Evolutionary conservation across 2,329 filamentous ascomycete genomes (phyloP), one percentile per base, ranked within the genome.

Genomic region (Rosellinia necatrix): DNA sequence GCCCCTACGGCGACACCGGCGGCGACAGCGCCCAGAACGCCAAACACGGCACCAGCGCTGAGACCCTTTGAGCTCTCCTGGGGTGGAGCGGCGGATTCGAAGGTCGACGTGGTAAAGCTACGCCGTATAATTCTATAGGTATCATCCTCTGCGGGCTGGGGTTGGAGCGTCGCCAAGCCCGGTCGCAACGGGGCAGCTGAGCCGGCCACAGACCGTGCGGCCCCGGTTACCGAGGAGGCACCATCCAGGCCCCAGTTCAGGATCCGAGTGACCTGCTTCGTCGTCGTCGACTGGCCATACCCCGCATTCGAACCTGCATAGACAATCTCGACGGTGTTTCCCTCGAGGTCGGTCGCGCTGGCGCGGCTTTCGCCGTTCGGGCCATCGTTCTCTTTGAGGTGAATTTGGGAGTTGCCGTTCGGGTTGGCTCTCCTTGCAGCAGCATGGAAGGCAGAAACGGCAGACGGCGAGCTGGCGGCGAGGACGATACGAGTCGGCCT

Each of bases 251-350:
- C 78, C 80, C 80, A 82, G 58, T 77, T 70, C 24, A 82, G 67
- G 53, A 81, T 76, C 40, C 75, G 77, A 59, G 69, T 74, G 49
- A 71, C 72, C 60, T 80, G 72, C 15, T 72, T 66, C n/a, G 69
- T 63, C 13, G 71, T 73, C 3, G 72, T 73, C 4, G 74, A 74
- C 30, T 72, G 71, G 3, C 72, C 73, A 24, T 62, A 68, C 35
- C 72, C 70, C 19, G 73, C 59, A 3, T 70, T 70, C 12, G 72
- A 69, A 19, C 72, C 71, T 29, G 54, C 62, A 60, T 85, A 89
- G 46, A 92, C 84, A 25, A 90, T 88, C 69, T 94, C 90, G 69
- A 96, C 86, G 64, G 83, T 89, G 75, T 96, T 96, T 47, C 90
- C 90, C 75, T 96, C 91, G 51, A 90, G 81, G 72, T 96, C 91